These are phyloP conservation scores for Naematelia encephala DNA, from an alignment of 768 basidiomycete genomes.

Conservation along the genomic window DNA sequence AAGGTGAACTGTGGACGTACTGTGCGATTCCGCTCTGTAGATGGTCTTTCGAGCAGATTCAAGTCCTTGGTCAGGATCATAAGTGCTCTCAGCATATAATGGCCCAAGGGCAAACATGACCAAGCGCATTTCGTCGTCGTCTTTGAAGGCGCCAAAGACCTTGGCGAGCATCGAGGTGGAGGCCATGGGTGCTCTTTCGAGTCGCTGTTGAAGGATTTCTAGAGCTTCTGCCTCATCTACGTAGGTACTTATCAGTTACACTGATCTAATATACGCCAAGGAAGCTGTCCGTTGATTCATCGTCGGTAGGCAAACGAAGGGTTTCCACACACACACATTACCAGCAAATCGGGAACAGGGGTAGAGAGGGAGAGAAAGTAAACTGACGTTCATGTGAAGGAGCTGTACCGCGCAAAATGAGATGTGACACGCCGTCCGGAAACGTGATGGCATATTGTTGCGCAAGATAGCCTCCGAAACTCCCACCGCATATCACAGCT, in stretches of 20 bases:
- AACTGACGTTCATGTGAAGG: slow-evolving; percentile 27
- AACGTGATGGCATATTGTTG: slow-evolving; percentile 24
- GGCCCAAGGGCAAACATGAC: slow-evolving; percentile 27
- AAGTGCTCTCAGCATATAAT: slow-evolving; percentile 19
- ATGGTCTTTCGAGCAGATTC: slow-evolving; percentile 15
- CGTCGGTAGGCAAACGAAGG: too few species aligned
- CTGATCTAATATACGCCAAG: too few species aligned
- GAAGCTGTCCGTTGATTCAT: too few species aligned
- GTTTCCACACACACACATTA: too few species aligned
- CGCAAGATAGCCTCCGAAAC: slow-evolving; percentile 19
- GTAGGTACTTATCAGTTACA: too few species aligned
- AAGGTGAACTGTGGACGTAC: slow-evolving; percentile 7
- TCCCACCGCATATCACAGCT: slow-evolving; percentile 23
- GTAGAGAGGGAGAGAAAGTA: neutral
- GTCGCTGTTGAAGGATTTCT: slow-evolving; percentile 14
- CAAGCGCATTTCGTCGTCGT: slow-evolving; percentile 25
- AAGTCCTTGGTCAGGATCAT: slow-evolving; percentile 19
- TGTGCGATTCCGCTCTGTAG: slow-evolving; percentile 23
- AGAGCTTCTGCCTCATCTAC: slow-evolving; percentile 28
- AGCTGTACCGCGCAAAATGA: slow-evolving; percentile 22
- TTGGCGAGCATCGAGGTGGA: slow-evolving; percentile 20
- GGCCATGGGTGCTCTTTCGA: slow-evolving; percentile 16
- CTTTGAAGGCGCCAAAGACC: slow-evolving; percentile 19
- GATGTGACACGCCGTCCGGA: slow-evolving; percentile 9
- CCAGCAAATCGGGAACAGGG: neutral